Percentiles rank a stretch among this genome's conserved stretches.
These are phyloP conservation scores for Dendrobium huoshanense DNA, from an alignment of 106 monocot genomes.

Conservation along the genomic window DNA sequence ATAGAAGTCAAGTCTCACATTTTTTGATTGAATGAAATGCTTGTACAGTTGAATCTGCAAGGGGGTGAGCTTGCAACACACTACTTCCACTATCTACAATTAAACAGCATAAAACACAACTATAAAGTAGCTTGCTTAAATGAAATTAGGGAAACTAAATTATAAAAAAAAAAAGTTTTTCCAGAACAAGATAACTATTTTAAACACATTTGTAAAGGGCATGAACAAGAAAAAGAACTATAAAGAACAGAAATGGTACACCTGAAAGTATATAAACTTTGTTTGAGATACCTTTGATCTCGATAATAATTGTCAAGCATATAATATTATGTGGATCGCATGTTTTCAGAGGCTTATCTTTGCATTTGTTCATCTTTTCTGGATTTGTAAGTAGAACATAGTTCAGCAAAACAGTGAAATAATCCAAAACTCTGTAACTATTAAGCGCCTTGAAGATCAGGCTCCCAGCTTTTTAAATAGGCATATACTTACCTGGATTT, in stretches of 20 bases:
- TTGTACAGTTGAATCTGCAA: constrained; percentile 74
- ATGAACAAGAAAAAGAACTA: not conserved
- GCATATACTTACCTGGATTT: not conserved
- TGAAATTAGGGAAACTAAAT: not conserved
- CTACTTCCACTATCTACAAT: constrained; percentile 88
- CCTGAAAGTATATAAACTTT: not conserved
- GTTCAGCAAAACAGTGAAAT: not conserved
- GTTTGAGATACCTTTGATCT: not conserved
- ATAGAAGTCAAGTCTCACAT: constrained; percentile 46
- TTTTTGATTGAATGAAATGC: constrained; percentile 95
- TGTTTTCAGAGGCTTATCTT: constrained; percentile 1
- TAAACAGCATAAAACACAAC: not conserved
- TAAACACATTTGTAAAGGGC: not conserved
- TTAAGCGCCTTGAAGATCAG: not conserved
- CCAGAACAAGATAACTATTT: not conserved
- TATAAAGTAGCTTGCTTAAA: not conserved
- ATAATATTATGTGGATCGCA: not conserved
- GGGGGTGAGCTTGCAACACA: constrained; percentile 89
- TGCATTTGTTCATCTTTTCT: not conserved
- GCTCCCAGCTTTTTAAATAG: not conserved
- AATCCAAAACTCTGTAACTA: not conserved
- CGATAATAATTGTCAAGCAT: not conserved
- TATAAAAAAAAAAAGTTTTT: not conserved
- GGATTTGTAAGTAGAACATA: not conserved
- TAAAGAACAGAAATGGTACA: not conserved